Base-by-base conservation (phyloP, 2,329 filamentous ascomycete species). In the Mycosphaerella sp. region DNA sequence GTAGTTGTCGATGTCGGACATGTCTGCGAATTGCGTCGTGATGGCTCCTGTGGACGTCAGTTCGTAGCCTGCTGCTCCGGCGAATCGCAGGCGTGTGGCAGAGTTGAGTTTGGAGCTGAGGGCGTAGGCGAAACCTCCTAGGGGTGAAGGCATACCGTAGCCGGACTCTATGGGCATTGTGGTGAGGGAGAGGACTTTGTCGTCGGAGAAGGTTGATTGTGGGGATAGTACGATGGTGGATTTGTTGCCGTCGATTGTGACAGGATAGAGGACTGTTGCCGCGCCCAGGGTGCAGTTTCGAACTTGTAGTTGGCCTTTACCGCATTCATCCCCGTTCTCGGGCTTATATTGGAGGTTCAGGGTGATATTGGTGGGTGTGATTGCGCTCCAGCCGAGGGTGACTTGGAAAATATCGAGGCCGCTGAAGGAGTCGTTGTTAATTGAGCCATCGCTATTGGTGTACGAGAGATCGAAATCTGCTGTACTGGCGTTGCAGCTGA, bases 261-360 rank as follows among this genome's bases (percentile, higher is more conserved):
- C 49, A 1, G 54, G 44, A 18, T 56, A 56, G 17, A 35, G 43
- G 9, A 56, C 51, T 16, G 48, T 56, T 7, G 54, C 54, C 3
- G 54, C 48, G 2, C 48, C 50, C 10, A 56, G 49, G 1, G 54
- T 56, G 27, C 54, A 56, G 37, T 56, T 56, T 34, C 39, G 34
- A 17, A 56, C 54, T 41, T 50, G 36, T 1, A 56, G 43, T 8
- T 41, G 28, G n/a, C 54, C 50, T 30, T 47, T 13, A 0, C 28
- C 27, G 41, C 50, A 56, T 18, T 53, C 50, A 34, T 12, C 30
- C 13, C 30, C 30, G 30, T 51, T 48, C 2, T 13, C 32, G 9
- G 54, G 54, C 35, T 56, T 56, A 30, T 46, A 56, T n/a, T 56
- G 54, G 32, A 56, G 14, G 16, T 53, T 28, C 7, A 56, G 27